Conservation (phyloP, 805 yeast species). For the Diddensiella caesifluorescens region DNA sequence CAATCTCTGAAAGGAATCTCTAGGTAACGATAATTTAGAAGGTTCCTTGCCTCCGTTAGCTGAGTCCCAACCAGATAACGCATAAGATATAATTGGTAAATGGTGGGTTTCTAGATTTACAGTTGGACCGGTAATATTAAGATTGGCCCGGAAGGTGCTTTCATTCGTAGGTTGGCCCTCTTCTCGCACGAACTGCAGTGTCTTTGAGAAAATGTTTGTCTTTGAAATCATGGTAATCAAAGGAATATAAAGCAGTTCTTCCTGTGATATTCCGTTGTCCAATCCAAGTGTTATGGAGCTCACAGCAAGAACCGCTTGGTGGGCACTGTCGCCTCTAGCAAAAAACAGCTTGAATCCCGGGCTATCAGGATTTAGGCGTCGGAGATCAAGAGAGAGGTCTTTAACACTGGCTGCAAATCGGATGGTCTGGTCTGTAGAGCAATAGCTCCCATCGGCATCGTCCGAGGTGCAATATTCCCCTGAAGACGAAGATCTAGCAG, state of each 20-base stretch:
- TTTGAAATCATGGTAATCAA: constrained; percentile 32
- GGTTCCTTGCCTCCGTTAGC: constrained; percentile 4
- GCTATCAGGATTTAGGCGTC: constrained; percentile 35
- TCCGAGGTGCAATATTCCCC: not conserved
- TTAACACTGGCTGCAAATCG: constrained; percentile 28
- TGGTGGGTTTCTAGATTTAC: constrained; percentile 35
- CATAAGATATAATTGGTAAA: constrained; percentile 29
- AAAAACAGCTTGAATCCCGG: constrained; percentile 38
- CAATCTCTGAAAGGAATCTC: constrained; percentile 14
- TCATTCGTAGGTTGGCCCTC: constrained; percentile 15
- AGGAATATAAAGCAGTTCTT: constrained; percentile 37
- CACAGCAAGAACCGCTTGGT: constrained; percentile 34
- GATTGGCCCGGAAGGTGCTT: constrained; percentile 28
- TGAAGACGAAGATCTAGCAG: constrained; percentile 12
- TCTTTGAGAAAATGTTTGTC: constrained; percentile 33
- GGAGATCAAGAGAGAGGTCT: constrained; percentile 34
- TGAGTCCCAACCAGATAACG: constrained; percentile 7
- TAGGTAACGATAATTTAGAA: not conserved
- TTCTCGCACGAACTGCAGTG: constrained; percentile 29
- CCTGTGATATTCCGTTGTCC: constrained; percentile 26
- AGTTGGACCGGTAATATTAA: constrained; percentile 35
- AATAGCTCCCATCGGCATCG: constrained; percentile 1
- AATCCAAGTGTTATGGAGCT: constrained; percentile 34
- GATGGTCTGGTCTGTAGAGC: constrained; percentile 5
- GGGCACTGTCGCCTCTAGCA: constrained; percentile 33